Evolutionary conservation across 768 basidiomycete genomes (phyloP).

Genomic region (Pholiota microspora): DNA sequence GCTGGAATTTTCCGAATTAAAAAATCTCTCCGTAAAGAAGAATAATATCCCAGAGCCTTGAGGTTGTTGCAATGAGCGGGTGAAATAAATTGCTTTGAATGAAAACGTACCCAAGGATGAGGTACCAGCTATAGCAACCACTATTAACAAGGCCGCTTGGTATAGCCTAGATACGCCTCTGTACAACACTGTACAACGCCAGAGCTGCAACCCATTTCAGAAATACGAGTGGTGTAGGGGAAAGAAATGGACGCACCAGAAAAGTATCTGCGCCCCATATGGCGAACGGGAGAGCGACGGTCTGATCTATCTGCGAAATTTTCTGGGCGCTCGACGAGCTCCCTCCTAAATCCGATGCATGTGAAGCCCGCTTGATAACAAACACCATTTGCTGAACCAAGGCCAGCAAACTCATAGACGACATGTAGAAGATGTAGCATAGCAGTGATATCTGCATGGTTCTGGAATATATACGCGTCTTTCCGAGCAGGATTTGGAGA

Average conservation of each 20-base stretch:
- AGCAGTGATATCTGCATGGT: neutral
- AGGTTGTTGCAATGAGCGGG: neutral
- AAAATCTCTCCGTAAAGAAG: neutral
- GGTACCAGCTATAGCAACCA: neutral
- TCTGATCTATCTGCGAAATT: neutral
- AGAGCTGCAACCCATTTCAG: neutral
- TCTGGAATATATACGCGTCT: neutral
- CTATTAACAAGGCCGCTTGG: neutral
- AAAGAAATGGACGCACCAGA: neutral
- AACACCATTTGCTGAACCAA: constrained; percentile 2
- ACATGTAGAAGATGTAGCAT: neutral
- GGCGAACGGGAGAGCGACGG: constrained; percentile 1
- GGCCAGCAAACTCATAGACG: neutral
- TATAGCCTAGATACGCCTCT: neutral
- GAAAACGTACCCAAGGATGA: neutral
- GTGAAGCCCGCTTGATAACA: neutral
- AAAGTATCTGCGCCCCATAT: constrained; percentile 5
- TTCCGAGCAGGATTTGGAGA: neutral
- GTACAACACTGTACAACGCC: constrained; percentile 1
- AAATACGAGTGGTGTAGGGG: neutral
- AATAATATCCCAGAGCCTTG: constrained; percentile 3
- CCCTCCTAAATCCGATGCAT: neutral
- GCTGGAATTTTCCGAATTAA: neutral
- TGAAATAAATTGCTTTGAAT: neutral
- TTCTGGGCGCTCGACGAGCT: neutral